Base-by-base conservation (phyloP, 2,329 filamentous ascomycete genomes). In the Xylaria multiplex region DNA sequence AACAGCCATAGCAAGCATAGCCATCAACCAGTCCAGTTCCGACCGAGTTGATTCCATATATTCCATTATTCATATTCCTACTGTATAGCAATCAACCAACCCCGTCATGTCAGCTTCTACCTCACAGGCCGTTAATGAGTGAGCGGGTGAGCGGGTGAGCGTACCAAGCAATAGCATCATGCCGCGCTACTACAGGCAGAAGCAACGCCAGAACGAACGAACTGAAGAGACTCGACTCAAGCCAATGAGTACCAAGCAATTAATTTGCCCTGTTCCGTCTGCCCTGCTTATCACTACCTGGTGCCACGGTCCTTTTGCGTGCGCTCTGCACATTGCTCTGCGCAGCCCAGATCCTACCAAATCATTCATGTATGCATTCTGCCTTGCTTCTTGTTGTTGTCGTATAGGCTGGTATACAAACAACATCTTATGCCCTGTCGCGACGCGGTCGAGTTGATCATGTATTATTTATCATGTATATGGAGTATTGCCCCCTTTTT, bases 121-220 rank as follows among this genome's bases (percentile, higher is more conserved):
- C 13, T 27, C 27, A 3, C 27, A 27, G 27, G 27, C 19, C 19
- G 19, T 19, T 27, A 27, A 27, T 27, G 27, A 35, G 32, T 40
- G 9, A 14, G 37, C 3, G 11, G 14, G 37, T 40, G 37, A 40
- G 37, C 13, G 5, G 14, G 37, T 40, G 13, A 40, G 37, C 11
- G 37, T 40, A 40, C 37, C 52, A 67, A 55, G 66, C 66, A 67
- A 62, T 69, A 40, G 59, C 52, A 65, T 64, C 37, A 24, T 45
- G 66, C 56, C 50, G 58, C 61, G 54, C 62, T 54, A 37, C 54
- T 54, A 37, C 54, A 64, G 62, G 62, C 59, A 65, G 56, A 62
- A 52, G 53, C 57, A 53, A 52, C 49, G 55, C 46, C 8, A 55
- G 46, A 46, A 35, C 46, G 62, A 62, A 62, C 58, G 35, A 37